These are phyloP conservation scores for Diaporthe velutina DNA, from an alignment of 2,329 filamentous ascomycete genomes.

Conservation along the genomic window DNA sequence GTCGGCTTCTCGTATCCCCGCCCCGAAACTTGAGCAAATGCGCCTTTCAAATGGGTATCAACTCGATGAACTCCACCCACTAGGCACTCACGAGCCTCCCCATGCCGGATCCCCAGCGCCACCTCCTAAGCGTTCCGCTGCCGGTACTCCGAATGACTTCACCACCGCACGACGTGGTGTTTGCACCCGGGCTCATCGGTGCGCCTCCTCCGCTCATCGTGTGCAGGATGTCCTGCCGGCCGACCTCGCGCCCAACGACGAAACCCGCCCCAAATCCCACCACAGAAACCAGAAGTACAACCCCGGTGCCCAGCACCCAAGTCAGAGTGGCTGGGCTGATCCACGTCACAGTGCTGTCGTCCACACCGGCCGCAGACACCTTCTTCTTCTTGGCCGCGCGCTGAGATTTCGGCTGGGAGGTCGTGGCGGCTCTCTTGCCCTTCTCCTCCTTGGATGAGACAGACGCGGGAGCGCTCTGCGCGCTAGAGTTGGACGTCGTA, in stretches of 20 bases:
- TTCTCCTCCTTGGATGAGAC: constrained; percentile 55
- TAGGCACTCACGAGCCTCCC: constrained; percentile 64
- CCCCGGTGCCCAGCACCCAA: constrained; percentile 76
- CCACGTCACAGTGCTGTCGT: constrained; percentile 53
- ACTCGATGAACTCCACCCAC: constrained; percentile 27
- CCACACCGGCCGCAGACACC: constrained; percentile 53
- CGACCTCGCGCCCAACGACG: constrained; percentile 76
- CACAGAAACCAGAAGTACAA: constrained; percentile 76
- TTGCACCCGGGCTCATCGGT: constrained; percentile 52
- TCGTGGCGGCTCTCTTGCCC: constrained; percentile 60
- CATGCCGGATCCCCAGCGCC: constrained; percentile 66
- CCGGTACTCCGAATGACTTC: constrained; percentile 65
- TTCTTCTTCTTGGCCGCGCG: constrained; percentile 73
- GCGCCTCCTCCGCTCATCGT: constrained; percentile 52
- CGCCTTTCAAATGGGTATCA: constrained; percentile 13
- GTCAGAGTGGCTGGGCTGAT: constrained; percentile 73
- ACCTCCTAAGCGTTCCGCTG: constrained; percentile 61
- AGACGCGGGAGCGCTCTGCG: constrained; percentile 46
- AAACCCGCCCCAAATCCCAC: constrained; percentile 79
- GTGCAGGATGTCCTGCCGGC: constrained; percentile 69
- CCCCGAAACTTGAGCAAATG: background rate
- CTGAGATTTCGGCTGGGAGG: constrained; percentile 50
- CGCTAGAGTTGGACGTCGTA: constrained; percentile 49
- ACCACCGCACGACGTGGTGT: constrained; percentile 62
- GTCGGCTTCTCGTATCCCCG: background rate